Evolutionary conservation across 2,329 filamentous ascomycete species (phyloP).

Genomic region (Tolypocladium sp.): DNA sequence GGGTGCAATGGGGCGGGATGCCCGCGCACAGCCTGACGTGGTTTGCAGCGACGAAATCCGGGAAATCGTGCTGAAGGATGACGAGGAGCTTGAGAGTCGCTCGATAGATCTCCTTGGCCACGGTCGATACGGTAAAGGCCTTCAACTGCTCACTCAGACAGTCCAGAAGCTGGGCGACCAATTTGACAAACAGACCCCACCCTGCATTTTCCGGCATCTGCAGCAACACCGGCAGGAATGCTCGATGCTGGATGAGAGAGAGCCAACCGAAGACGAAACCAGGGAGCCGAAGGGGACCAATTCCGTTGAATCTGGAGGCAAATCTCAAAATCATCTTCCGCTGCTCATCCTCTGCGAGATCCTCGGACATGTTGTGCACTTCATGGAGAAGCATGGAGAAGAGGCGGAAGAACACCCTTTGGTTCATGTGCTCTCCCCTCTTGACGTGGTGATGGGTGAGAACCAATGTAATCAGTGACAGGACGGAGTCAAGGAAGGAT

Average conservation of each 20-base stretch:
- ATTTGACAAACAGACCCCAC: constrained; percentile 66
- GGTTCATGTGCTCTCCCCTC: constrained; percentile 73
- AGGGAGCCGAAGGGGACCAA: constrained; percentile 71
- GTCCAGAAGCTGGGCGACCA: constrained; percentile 62
- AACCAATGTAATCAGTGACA: constrained; percentile 70
- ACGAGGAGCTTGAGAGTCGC: constrained; percentile 75
- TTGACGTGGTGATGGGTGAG: constrained; percentile 79
- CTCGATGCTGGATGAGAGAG: constrained; percentile 70
- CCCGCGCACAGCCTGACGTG: constrained; percentile 73
- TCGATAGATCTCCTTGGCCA: constrained; percentile 77
- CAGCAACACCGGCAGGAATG: constrained; percentile 73
- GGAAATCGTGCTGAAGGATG: constrained; percentile 86
- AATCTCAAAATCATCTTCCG: constrained; percentile 64
- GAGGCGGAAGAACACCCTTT: constrained; percentile 84
- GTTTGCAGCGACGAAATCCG: constrained; percentile 84
- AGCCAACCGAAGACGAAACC: constrained; percentile 84
- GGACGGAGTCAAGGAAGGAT: constrained; percentile 65
- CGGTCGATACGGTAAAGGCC: constrained; percentile 55
- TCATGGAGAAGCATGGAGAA: constrained; percentile 78
- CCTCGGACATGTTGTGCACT: constrained; percentile 49
- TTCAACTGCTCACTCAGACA: constrained; percentile 77
- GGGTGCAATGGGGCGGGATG: constrained; percentile 75
- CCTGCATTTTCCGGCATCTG: constrained; percentile 57
- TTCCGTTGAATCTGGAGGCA: constrained; percentile 58
- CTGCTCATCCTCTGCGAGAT: constrained; percentile 51